Evolutionary conservation across 495 filamentous ascomycete species (phyloP), one percentile per base, ranked within the genome.

Genomic region (Patellaria atrata): DNA sequence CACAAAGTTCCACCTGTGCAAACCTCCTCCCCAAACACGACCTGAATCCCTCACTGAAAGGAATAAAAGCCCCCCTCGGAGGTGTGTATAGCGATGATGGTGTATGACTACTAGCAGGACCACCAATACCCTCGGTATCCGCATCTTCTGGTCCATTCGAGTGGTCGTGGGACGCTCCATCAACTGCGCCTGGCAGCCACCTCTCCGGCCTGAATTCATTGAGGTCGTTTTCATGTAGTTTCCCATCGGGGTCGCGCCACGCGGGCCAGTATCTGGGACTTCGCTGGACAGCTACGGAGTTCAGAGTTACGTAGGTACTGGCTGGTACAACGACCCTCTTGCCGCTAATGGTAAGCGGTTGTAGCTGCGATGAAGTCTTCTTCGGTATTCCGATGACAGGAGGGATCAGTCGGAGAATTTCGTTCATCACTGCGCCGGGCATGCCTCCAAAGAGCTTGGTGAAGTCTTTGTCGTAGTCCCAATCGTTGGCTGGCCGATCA

Each of bases 1-100:
- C 77, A 20, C 71, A 59, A 27, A 79, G 60, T 51, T 89, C 78
- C 41, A 84, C 82, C 56, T 84, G 77, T 10, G 81, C 79, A 43
- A 87, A 81, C 44, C 70, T 68, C 35, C 68, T 65, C 39, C 66
- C 81, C 43, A 73, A 64, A 57, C 77, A 89, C 41, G 75, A 71
- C 38, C 71, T 65, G 21, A 66, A 58, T 1, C 82, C 80, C 17
- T 82, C 78, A 30, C 70, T 74, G 54, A 84, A 87, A 0, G 82
- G 76, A 10, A 84, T 57, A 45, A 65, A 85, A 1, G 71, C 62
- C 2, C 78, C 77, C n/a, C 67, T 60, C 0, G 62, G 58, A 0
- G 77, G 77, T 15, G 64, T 61, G 57, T 68, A 77, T 33, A 72
- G 62, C 15, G 56, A 54, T 22, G 58, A 55, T 18, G 63, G 62